Evolutionary conservation across 352 stramenopile genomes (phyloP).

Genomic region (Phytophthora tubulina): DNA sequence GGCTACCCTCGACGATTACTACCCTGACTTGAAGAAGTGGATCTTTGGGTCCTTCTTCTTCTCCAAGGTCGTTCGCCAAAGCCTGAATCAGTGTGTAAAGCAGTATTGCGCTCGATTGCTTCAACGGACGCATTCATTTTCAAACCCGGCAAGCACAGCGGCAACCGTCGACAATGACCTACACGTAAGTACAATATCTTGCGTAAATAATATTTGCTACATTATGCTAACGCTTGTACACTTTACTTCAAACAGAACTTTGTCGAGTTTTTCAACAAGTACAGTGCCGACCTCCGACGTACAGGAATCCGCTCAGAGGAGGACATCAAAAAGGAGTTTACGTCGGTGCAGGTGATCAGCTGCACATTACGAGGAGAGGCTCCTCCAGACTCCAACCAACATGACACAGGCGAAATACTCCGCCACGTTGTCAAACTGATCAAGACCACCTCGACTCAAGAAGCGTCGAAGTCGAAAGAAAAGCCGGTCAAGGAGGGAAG

Average conservation of each 20-base stretch:
- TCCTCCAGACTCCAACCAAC: conserved; percentile 39
- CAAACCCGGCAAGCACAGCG: conserved; percentile 46
- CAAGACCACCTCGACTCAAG: conserved; percentile 67
- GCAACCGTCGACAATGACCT: conserved; percentile 68
- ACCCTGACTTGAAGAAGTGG: conserved; percentile 73
- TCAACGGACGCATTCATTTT: conserved; percentile 67
- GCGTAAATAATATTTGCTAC: background rate
- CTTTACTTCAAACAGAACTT: conserved; percentile 51
- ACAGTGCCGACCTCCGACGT: conserved; percentile 68
- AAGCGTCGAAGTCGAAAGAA: conserved; percentile 50
- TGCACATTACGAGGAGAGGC: conserved; percentile 49
- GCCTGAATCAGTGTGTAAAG: conserved; percentile 70
- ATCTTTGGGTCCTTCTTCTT: conserved; percentile 89
- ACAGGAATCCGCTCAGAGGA: conserved; percentile 72
- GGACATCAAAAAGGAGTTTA: conserved; percentile 80
- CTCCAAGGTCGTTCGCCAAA: conserved; percentile 77
- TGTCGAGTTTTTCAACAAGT: conserved; percentile 78
- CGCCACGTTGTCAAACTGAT: conserved; percentile 74
- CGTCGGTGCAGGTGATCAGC: conserved; percentile 55
- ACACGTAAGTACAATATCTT: conserved; percentile 44
- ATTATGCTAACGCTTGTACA: background rate
- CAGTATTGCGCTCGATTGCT: conserved; percentile 75
- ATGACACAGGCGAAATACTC: conserved; percentile 45
- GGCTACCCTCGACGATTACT: conserved; percentile 85
- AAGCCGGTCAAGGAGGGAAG: conserved; percentile 64